These are phyloP conservation scores for Umbelopsis sp. DNA, from an alignment of 192 early-diverging fungal species.

Conservation along the genomic window DNA sequence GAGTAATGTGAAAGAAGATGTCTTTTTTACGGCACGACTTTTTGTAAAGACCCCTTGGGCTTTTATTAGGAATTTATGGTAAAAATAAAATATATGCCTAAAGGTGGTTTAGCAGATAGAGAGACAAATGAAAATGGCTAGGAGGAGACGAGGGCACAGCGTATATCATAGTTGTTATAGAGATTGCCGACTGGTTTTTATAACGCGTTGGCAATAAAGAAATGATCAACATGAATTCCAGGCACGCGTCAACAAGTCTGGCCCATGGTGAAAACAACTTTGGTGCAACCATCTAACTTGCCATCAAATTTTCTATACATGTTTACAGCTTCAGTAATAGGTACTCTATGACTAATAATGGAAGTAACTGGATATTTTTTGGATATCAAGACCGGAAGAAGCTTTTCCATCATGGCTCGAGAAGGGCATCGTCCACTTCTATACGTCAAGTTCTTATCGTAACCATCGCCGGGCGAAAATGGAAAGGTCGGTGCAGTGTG, in stretches of 20 bases:
- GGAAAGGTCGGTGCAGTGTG: slow-evolving; percentile 53
- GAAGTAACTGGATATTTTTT: slow-evolving; percentile 42
- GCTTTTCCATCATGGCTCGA: slow-evolving; percentile 44
- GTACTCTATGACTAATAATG: slow-evolving; percentile 47
- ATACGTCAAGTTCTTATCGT: slow-evolving; percentile 59
- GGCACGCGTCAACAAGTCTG: neutral
- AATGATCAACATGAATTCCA: no score
- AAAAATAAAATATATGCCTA: slow-evolving; percentile 12
- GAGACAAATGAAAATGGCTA: no score
- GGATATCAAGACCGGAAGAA: slow-evolving; percentile 27
- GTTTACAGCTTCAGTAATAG: slow-evolving; percentile 39
- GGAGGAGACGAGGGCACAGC: no score
- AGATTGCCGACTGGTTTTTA: no score
- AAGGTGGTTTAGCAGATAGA: no score
- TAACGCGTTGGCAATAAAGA: neutral
- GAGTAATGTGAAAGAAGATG: no score
- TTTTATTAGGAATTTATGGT: no score
- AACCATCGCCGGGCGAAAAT: slow-evolving; percentile 51
- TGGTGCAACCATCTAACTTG: slow-evolving; percentile 37
- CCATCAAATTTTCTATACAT: slow-evolving; percentile 54
- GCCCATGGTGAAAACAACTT: slow-evolving; percentile 39
- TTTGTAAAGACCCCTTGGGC: no score
- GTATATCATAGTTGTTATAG: no score
- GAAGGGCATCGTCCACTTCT: slow-evolving; percentile 54
- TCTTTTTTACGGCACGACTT: no score